A percentile compares a stretch with the other conserved stretches of the same genome.
Evolutionary conservation across 2,329 filamentous ascomycete species (phyloP).

Genomic region (Tolypocladium sp.): DNA sequence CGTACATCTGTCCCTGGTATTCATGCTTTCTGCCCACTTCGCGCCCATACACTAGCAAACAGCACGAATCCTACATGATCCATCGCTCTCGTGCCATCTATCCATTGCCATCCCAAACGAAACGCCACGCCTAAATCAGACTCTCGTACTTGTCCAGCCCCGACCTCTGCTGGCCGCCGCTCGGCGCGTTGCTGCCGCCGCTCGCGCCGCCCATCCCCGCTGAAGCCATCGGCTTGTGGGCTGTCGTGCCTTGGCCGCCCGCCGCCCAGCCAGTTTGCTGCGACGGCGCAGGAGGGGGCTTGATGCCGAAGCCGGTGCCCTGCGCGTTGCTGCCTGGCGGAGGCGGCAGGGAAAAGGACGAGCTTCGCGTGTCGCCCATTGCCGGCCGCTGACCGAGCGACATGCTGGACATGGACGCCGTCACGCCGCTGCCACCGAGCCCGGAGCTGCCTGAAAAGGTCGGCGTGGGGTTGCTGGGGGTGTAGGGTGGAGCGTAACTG

Average conservation of each 20-base stretch:
- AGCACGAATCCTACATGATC: background rate
- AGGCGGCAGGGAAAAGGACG: constrained; percentile 50
- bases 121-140: constrained; percentile 36
- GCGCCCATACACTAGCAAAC: background rate
- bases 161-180: constrained; percentile 27
- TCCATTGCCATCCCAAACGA: background rate
- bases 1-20: background rate
- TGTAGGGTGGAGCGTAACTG: constrained; percentile 15
- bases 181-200: constrained; percentile 16
- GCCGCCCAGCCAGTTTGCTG: constrained; percentile 10
- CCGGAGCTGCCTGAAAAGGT: constrained; percentile 19
- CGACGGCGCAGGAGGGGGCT: constrained; percentile 30
- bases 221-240: constrained; percentile 5
- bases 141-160: constrained; percentile 62
- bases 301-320: constrained; percentile 35
- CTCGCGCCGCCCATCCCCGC: constrained; percentile 13
- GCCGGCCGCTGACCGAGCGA: constrained; percentile 35
- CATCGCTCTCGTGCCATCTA: background rate
- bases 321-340: constrained; percentile 30
- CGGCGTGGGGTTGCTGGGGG: constrained; percentile 7
- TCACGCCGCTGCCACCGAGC: constrained; percentile 21
- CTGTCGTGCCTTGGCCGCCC: constrained; percentile 11
- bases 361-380: constrained; percentile 20
- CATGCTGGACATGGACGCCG: constrained; percentile 36
- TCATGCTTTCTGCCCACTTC: background rate